Base-by-base conservation (phyloP, 257 asterid genomes). In the Perilla frutescens region DNA sequence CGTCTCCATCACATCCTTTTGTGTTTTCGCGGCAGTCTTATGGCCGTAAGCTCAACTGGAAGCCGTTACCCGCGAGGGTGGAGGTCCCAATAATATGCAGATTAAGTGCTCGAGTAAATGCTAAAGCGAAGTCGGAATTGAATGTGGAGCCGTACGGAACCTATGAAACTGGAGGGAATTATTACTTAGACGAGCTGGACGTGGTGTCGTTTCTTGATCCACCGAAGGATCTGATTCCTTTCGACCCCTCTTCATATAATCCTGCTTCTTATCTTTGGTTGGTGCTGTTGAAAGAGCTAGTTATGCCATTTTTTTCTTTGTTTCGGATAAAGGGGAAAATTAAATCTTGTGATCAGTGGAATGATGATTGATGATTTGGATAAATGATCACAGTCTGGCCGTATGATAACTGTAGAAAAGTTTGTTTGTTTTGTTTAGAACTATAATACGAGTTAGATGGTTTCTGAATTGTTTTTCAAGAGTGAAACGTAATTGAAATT, bases 231-330 rank as follows among this genome's bases (percentile, higher is more conserved):
- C 96, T 90, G 74, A 86, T 90, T 68, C 96, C 98, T 70, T 71
- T 90, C 56, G 96, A 92, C 69, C 96, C 96, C 40, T 83, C 96
- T 82, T 83, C 96, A 44, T 92, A 81, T 70, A 92, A 86, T 70
- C 93, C 96, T 12, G 94, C 96, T 62, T 58, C 91, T 37, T 92
- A 92, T 79, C 96, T 92, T n/a, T 92, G 96, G 97, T 90, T 67
- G 41, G 83, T 78, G 69, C 12, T 20, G 45, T 53, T 72, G 37
- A 53, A 47, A 45, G 50, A 32, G 71, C 44, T 48, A 10, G 1
- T 9, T 54, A 20, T 20, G 26, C 26, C 26, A 20, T 37, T 3
- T 55, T 11, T 15, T 15, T 63, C 6, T 62, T 15, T 58, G 41
- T 5, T 12, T 1, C 3, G 32, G 37, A 37, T 37, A 7, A 12